Evolutionary conservation across 2,329 filamentous ascomycete species (phyloP).

Genomic region (Penicillium rolfsii): DNA sequence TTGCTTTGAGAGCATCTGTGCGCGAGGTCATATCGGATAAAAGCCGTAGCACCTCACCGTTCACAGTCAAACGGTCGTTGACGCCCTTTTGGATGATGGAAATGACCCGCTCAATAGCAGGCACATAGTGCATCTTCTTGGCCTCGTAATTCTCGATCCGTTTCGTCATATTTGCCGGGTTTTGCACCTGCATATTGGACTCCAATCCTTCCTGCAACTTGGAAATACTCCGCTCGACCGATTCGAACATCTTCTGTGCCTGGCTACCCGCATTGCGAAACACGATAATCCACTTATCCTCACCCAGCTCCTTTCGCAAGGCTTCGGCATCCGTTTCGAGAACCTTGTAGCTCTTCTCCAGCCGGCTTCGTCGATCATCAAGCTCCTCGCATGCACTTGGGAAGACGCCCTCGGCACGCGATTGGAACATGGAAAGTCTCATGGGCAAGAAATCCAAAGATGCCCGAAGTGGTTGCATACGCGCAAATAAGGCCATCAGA

Average conservation of each 20-base stretch:
- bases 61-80: constrained; percentile 90
- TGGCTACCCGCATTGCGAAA: constrained; percentile 91
- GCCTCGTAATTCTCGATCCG: constrained; percentile 92
- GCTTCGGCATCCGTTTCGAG: constrained; percentile 89
- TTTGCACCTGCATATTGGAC: constrained; percentile 71
- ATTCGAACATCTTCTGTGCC: constrained; percentile 95
- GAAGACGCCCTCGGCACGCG: constrained; percentile 75
- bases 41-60: constrained; percentile 88
- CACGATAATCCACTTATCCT: constrained; percentile 94
- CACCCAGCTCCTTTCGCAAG: constrained; percentile 83
- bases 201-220: constrained; percentile 84
- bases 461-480: constrained; percentile 91
- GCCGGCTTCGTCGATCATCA: constrained; percentile 69
- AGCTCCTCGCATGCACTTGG: constrained; percentile 90
- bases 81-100: constrained; percentile 96
- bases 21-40: constrained; percentile 83
- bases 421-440: constrained; percentile 84
- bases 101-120: constrained; percentile 87
- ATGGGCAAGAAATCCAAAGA: constrained; percentile 96
- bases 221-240: constrained; percentile 80
- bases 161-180: constrained; percentile 70
- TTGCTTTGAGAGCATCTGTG: constrained; percentile 74
- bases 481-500: constrained; percentile 84
- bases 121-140: constrained; percentile 91
- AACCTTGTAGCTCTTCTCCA: constrained; percentile 86